Evolutionary conservation across 2,329 filamentous ascomycete genomes (phyloP).

Genomic region (Dothideomycetidae sp.): DNA sequence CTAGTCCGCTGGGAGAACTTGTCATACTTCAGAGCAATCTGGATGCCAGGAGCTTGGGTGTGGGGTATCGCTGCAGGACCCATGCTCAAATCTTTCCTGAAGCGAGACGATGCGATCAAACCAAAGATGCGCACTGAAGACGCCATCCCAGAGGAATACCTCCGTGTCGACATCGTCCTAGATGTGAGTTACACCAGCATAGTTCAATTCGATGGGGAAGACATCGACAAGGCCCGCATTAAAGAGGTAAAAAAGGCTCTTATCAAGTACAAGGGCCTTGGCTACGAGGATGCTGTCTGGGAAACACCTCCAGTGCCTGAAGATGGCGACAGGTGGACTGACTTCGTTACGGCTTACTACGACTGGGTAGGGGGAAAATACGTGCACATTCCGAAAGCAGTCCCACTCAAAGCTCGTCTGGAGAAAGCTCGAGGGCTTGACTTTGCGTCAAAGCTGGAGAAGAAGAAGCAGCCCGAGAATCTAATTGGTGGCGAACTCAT

Average conservation of each 20-base stretch:
- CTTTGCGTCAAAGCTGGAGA: slow-evolving; percentile 52
- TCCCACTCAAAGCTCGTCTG: slow-evolving; percentile 51
- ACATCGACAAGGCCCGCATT: slow-evolving; percentile 57
- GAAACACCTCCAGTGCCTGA: slow-evolving; percentile 57
- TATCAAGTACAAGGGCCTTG: slow-evolving; percentile 85
- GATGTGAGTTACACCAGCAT: slow-evolving; percentile 54
- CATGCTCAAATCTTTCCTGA: slow-evolving; percentile 66
- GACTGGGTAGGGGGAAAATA: slow-evolving; percentile 74
- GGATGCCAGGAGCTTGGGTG: slow-evolving; percentile 85
- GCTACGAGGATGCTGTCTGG: slow-evolving; percentile 87
- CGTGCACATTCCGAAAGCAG: slow-evolving; percentile 43
- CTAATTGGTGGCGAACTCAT: slow-evolving; percentile 72
- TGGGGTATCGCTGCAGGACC: slow-evolving; percentile 49
- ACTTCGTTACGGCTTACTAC: slow-evolving; percentile 70
- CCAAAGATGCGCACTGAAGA: slow-evolving; percentile 60
- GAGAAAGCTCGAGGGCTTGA: slow-evolving; percentile 49
- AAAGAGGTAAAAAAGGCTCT: slow-evolving; percentile 57
- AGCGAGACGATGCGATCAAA: slow-evolving; percentile 46
- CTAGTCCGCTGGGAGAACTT: slow-evolving; percentile 72
- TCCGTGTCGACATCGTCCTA: slow-evolving; percentile 80
- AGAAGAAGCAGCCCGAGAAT: slow-evolving; percentile 56
- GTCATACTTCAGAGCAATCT: slow-evolving; percentile 70
- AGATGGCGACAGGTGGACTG: slow-evolving; percentile 56
- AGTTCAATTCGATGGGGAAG: slow-evolving; percentile 45
- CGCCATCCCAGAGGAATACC: slow-evolving; percentile 74